Conservation (phyloP, 2,329 filamentous ascomycete genomes). For the Verticillium alfalfae region DNA sequence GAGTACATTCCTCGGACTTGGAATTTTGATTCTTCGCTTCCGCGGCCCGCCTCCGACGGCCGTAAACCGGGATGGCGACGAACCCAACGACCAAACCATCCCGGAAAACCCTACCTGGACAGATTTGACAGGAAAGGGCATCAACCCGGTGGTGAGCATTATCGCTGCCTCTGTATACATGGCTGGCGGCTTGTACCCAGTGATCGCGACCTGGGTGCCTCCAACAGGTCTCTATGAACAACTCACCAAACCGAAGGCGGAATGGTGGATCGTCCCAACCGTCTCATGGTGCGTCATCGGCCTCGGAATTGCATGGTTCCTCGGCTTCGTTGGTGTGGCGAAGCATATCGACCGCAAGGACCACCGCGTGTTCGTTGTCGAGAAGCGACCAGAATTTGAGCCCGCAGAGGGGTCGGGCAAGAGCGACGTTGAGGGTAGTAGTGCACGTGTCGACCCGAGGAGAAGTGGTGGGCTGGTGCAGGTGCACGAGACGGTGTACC, state of each 20-base stretch:
- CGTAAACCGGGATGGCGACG: background rate
- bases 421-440: constrained; percentile 8
- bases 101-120: constrained; percentile 16
- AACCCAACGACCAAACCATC: background rate
- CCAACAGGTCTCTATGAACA: constrained; percentile 7
- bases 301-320: constrained; percentile 22
- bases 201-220: constrained; percentile 25
- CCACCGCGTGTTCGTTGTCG: constrained; percentile 25
- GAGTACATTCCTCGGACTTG: constrained; percentile 23
- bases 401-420: constrained; percentile 14
- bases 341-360: constrained; percentile 19
- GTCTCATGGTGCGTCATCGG: constrained; percentile 23
- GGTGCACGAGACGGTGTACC: constrained; percentile 28
- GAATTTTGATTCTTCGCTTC: constrained; percentile 28
- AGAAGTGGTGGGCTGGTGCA: constrained; percentile 21
- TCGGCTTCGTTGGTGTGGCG: constrained; percentile 25
- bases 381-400: constrained; percentile 27
- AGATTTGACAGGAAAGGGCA: constrained; percentile 22
- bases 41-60: constrained; percentile 20
- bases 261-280: constrained; percentile 24
- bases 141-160: constrained; percentile 23
- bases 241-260: background rate
- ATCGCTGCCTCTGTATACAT: constrained; percentile 22
- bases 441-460: background rate
- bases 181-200: constrained; percentile 23